phyloP scores from a whole-genome alignment of 768 basidiomycete species.

The Russula sp. region DNA sequence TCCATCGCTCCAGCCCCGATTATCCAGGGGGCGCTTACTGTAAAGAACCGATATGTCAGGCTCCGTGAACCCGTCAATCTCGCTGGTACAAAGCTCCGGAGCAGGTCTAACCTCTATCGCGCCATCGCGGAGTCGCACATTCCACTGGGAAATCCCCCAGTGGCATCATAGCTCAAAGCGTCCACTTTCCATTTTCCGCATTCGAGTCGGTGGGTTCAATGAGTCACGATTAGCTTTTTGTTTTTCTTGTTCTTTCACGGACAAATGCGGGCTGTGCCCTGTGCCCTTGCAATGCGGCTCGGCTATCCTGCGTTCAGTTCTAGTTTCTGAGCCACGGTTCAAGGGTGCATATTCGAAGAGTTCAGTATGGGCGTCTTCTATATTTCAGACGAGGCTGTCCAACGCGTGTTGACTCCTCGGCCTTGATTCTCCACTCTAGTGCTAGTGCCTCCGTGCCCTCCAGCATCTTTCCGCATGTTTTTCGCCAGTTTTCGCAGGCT shows the following conservation, averaged over 20 bases:
- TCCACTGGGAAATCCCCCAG: constrained; percentile 3
- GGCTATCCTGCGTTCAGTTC: background rate
- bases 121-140: constrained; percentile 2
- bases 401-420: background rate
- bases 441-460: background rate
- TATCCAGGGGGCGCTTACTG: background rate
- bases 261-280: constrained; percentile 7
- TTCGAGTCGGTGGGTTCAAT: background rate
- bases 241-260: background rate
- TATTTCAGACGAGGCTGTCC: background rate
- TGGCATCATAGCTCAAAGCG: background rate
- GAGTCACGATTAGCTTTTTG: constrained; percentile 9
- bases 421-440: background rate
- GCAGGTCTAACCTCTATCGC: background rate
- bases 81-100: constrained; percentile 10
- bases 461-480: constrained; percentile 7
- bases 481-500: background rate
- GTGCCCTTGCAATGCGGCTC: background rate
- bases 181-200: background rate
- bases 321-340: background rate
- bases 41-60: too few species aligned
- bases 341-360: background rate
- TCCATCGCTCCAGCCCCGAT: background rate
- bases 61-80: background rate
- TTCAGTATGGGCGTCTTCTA: background rate